Conservation (phyloP, 2,329 filamentous ascomycete species). For the Phialocephala sp. region DNA sequence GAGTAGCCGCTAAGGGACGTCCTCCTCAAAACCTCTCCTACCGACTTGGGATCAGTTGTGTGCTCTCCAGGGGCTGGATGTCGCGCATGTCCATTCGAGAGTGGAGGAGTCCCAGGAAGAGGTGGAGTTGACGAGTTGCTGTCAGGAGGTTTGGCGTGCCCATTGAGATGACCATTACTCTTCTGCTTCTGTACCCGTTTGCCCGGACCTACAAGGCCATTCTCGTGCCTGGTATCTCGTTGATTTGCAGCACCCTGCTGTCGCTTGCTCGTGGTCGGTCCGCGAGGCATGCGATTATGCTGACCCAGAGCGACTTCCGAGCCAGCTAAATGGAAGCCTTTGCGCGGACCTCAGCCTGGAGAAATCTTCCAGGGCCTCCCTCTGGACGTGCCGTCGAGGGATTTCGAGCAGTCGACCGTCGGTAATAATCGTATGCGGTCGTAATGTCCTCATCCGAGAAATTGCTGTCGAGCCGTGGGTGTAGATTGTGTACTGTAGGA, state of each 20-base stretch:
- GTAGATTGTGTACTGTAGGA: slow-evolving; percentile 5
- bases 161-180: slow-evolving; percentile 60
- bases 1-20: slow-evolving; percentile 59
- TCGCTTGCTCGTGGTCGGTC: slow-evolving; percentile 42
- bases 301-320: slow-evolving; percentile 45
- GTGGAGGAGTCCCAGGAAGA: slow-evolving; percentile 47
- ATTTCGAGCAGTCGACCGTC: not conserved
- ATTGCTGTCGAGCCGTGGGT: slow-evolving; percentile 24
- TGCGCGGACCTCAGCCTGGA: slow-evolving; percentile 34
- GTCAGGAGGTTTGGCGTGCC: slow-evolving; percentile 51
- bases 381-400: not conserved
- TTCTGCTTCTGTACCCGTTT: slow-evolving; percentile 64
- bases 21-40: slow-evolving; percentile 51
- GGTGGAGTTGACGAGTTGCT: slow-evolving; percentile 48
- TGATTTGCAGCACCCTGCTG: slow-evolving; percentile 58
- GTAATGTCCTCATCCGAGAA: slow-evolving; percentile 19
- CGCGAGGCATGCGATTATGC: slow-evolving; percentile 45
- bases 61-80: slow-evolving; percentile 34
- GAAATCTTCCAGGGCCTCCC: slow-evolving; percentile 3
- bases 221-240: slow-evolving; percentile 81
- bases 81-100: slow-evolving; percentile 43
- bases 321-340: slow-evolving; percentile 40
- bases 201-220: slow-evolving; percentile 81
- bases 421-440: slow-evolving; percentile 3
- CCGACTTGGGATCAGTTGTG: slow-evolving; percentile 39